These are phyloP conservation scores for Zanthoxylum bungeanum DNA, from an alignment of 345 rosid species.

Conservation along the genomic window DNA sequence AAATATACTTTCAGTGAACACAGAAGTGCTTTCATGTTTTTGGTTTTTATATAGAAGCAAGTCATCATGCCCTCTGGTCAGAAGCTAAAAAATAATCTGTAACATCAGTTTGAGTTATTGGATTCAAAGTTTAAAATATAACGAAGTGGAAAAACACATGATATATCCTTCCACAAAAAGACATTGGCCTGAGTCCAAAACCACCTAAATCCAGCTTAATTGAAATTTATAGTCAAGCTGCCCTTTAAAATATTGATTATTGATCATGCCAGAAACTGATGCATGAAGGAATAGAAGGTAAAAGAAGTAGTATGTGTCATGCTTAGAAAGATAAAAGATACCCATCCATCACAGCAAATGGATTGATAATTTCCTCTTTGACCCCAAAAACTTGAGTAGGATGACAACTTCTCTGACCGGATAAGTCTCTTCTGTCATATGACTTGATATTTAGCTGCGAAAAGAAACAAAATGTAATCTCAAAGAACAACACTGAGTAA, in stretches of 20 bases:
- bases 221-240: not conserved
- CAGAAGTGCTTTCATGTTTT: not conserved
- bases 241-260: not conserved
- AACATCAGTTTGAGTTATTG: too few relatives aligned
- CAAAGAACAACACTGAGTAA: constrained; percentile 1
- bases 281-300: not conserved
- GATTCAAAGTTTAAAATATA: not conserved
- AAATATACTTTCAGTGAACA: not conserved
- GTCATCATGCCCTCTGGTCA: not conserved
- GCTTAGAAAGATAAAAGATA: constrained; percentile 10
- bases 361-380: constrained; percentile 29
- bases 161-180: not conserved
- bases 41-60: not conserved
- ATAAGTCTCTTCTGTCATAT: constrained; percentile 57
- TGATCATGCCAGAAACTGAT: not conserved
- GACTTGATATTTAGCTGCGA: constrained; percentile 61
- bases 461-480: constrained; percentile 13
- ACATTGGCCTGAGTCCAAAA: not conserved
- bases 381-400: constrained; percentile 57
- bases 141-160: not conserved
- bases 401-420: constrained; percentile 69
- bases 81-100: not conserved
- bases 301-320: not conserved
- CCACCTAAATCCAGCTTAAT: not conserved
- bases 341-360: constrained; percentile 39